Evolutionary conservation across 2,329 filamentous ascomycete genomes (phyloP), one percentile per base, ranked within the genome.

Genomic region (Pseudogymnoascus sp.): DNA sequence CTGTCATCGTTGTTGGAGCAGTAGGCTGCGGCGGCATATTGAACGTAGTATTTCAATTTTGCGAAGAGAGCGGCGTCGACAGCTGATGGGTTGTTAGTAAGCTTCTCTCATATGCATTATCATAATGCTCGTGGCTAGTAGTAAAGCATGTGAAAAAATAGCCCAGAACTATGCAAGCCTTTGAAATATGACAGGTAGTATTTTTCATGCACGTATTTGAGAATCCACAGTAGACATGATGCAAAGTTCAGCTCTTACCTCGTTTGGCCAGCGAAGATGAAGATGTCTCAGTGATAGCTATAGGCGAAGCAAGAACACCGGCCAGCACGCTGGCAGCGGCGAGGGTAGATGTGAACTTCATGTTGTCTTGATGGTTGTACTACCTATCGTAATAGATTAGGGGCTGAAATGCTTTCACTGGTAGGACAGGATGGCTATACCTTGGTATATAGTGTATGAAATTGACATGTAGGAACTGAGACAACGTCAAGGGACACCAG

Each of bases 1-100:
- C 64, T 64, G 47, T 67, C 67, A n/a, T 37, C 56, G 60, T 69
- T 69, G 44, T 63, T 63, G 21, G n/a, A 1, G 59, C 69, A 71
- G 40, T 71, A 71, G 11, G 69, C 67, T 6, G 69, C 69, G 1
- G 65, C 65, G 1, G 69, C 65, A 42, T 69, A 69, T 40, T 71
- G 65, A 10, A 65, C 65, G 47, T 67, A 68, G 18, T 64, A 65
- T 16, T 65, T 50, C 47, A 70, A 64, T 37, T 66, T 66, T 33
- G 63, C 56, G 23, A 70, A 50, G 7, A 62, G 40, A 11, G 40
- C 65, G 4, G 31, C 28, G 12, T 65, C 61, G 3, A 67, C 16
- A 53, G 65, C 65, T 67, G 33, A 33, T 8, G 37, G 16, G 4
- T 28, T 25, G 25, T 64, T 60, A 64, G 63, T 28, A 16, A 10